Conservation (phyloP, 768 basidiomycete genomes). For the Calocybe cyanea region DNA sequence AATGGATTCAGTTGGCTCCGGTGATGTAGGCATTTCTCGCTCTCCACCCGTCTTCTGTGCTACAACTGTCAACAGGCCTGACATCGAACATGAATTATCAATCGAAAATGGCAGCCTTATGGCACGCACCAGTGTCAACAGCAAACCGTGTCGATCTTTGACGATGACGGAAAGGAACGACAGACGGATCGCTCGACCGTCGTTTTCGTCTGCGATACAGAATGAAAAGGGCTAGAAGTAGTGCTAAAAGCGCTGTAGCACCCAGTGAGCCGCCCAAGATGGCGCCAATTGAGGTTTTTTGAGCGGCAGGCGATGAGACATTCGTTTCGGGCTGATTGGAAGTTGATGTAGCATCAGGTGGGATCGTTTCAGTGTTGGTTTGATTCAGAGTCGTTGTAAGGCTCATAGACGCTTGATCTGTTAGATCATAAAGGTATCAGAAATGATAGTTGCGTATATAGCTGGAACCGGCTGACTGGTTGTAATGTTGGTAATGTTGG, state of each 20-base stretch:
- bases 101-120: no score
- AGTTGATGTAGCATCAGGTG: no score
- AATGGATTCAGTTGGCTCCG: neutral
- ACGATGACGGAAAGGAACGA: neutral
- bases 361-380: no score
- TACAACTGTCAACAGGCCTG: neutral
- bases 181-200: neutral
- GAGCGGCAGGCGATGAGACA: no score
- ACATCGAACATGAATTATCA: neutral
- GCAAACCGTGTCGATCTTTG: neutral
- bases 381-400: no score
- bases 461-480: no score
- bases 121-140: neutral
- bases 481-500: no score
- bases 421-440: no score
- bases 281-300: neutral
- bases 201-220: neutral
- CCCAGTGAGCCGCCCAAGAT: slow-evolving; percentile 4
- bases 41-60: neutral
- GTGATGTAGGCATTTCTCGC: neutral
- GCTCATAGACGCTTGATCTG: no score
- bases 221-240: neutral
- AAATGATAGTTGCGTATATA: no score
- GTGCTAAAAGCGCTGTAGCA: neutral
- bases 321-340: no score